Conservation (phyloP, 805 yeast species). For the Ogataea sp. region DNA sequence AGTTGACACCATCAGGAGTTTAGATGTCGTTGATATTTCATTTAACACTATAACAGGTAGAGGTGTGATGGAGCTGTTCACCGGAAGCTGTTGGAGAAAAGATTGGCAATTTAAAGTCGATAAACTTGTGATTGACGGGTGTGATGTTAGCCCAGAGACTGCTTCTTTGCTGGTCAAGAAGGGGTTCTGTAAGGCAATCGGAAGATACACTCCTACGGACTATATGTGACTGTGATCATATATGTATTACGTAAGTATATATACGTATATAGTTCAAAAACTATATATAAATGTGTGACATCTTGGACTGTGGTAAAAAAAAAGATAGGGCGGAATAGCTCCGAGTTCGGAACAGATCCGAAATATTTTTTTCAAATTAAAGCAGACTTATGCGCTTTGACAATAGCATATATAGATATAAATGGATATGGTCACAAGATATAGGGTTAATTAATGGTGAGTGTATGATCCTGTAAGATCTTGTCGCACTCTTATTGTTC, state of each 20-base stretch:
- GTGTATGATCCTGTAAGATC: too few species aligned
- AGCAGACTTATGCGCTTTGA: too few species aligned
- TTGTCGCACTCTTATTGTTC: too few species aligned
- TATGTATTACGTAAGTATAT: not conserved
- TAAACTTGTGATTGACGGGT: conserved; percentile 9
- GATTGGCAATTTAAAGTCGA: conserved; percentile 10
- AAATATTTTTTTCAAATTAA: too few species aligned
- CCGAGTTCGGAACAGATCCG: too few species aligned
- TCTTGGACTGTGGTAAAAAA: too few species aligned
- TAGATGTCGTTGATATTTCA: conserved; percentile 12
- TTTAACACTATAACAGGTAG: conserved; percentile 15
- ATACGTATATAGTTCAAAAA: not conserved
- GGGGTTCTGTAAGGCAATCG: conserved; percentile 8
- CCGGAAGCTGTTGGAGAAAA: conserved; percentile 2
- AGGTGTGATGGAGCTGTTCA: conserved; percentile 19
- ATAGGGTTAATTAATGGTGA: too few species aligned
- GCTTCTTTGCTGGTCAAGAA: conserved; percentile 4
- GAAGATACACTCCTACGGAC: not conserved
- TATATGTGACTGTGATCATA: not conserved
- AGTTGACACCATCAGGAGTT: not conserved
- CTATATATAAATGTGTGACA: too few species aligned
- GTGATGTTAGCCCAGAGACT: conserved; percentile 14
- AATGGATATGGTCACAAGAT: too few species aligned
- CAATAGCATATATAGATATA: too few species aligned
- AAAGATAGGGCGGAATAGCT: too few species aligned